phyloP scores from a whole-genome alignment of 495 filamentous ascomycete genomes.

The Astrothelium macrocarpum region DNA sequence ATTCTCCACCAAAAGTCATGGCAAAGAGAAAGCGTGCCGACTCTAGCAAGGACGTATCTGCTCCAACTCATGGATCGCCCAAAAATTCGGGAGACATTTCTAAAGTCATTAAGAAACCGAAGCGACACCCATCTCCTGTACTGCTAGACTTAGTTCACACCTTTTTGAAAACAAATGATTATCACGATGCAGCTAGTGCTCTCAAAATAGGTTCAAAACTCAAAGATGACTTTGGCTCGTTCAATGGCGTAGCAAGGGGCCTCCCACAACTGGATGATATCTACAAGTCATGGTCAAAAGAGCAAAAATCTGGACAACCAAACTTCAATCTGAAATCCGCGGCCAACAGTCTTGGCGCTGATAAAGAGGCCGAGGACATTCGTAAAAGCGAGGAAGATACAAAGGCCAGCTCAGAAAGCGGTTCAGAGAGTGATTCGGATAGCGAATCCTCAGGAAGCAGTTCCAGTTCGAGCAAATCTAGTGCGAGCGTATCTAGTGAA shows the following conservation, averaged over 20 bases:
- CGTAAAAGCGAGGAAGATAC: background rate
- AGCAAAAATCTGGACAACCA: background rate
- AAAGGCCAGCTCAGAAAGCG: background rate
- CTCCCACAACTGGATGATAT: background rate
- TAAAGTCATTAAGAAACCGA: background rate
- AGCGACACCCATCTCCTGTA: background rate
- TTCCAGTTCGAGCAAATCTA: background rate
- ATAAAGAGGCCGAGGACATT: background rate
- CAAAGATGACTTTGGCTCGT: background rate
- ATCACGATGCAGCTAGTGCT: background rate
- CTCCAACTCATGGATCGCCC: background rate
- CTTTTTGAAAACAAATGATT: background rate
- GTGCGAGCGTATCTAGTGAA: background rate
- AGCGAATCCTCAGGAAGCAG: background rate
- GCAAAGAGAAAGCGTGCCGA: constrained; percentile 2
- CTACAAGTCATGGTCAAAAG: background rate
- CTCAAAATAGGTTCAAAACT: background rate
- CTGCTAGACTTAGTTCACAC: background rate
- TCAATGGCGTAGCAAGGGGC: background rate
- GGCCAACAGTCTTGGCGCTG: background rate
- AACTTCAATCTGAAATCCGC: background rate
- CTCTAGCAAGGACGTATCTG: background rate
- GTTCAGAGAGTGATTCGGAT: background rate
- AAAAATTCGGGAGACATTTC: background rate
- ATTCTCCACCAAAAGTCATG: background rate